Percentiles rank a stretch among this genome's conserved stretches.
Conservation (phyloP, 1,139 yeast species). For the Yamadazyma buinensis region DNA sequence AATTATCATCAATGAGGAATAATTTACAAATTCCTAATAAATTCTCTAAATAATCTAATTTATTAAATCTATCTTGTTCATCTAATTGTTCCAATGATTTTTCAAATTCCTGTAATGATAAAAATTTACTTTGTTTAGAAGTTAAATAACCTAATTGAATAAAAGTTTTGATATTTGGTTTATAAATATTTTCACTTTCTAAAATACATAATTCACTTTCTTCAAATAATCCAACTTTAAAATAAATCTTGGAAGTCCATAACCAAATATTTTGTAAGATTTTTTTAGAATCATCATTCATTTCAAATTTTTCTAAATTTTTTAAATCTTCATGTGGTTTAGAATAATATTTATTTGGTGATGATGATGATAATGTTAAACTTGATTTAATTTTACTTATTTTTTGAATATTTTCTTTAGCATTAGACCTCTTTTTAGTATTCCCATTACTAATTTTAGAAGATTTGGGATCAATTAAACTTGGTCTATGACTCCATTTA, state of each 20-base stretch:
- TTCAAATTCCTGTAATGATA: conserved; percentile 67
- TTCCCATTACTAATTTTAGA: conserved; percentile 1
- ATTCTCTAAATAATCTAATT: conserved; percentile 49
- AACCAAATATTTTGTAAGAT: conserved; percentile 69
- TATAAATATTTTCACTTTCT: conserved; percentile 59
- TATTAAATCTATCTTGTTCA: conserved; percentile 18
- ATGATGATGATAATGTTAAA: too few relatives aligned
- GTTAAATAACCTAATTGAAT: conserved; percentile 53
- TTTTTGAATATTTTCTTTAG: conserved; percentile 19
- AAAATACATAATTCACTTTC: conserved; percentile 73
- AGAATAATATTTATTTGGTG: too few relatives aligned
- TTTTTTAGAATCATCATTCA: conserved; percentile 18
- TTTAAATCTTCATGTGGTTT: conserved; percentile 6
- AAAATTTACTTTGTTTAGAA: conserved; percentile 32
- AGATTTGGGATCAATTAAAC: conserved; percentile 36
- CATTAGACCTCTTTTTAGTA: conserved; percentile 15
- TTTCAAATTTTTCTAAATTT: conserved; percentile 5
- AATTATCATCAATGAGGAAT: conserved; percentile 42
- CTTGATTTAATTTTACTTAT: conserved; percentile 18
- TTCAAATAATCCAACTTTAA: conserved; percentile 47
- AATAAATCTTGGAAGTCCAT: conserved; percentile 65
- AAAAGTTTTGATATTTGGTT: conserved; percentile 51
- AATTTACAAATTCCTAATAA: conserved; percentile 65
- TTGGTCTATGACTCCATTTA: conserved; percentile 48
- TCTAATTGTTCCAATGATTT: conserved; percentile 50